A percentile compares a stretch with the other conserved stretches of the same genome.
Conservation (phyloP, 2,329 filamentous ascomycete species). For the Tolypocladium nubicola region DNA sequence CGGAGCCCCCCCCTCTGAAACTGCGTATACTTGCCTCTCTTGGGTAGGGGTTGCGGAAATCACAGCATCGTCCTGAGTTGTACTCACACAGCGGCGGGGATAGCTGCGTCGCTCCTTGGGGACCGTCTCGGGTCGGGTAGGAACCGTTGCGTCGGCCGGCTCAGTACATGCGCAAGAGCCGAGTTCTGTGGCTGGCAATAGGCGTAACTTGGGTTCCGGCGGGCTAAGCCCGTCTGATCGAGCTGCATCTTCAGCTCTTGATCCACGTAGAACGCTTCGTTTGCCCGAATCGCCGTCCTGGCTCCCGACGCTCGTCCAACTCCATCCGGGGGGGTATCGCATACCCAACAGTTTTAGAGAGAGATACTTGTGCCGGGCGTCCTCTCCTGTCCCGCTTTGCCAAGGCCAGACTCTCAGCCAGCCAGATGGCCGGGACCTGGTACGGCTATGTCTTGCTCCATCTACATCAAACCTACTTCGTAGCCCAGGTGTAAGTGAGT, state of each 20-base stretch:
- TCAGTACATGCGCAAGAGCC: neutral
- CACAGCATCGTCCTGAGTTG: neutral
- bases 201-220: neutral
- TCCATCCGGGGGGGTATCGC: neutral
- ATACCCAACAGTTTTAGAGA: neutral
- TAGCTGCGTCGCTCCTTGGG: neutral
- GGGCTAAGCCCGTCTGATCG: neutral
- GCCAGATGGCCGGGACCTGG: neutral
- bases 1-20: neutral
- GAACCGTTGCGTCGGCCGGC: neutral
- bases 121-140: neutral
- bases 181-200: neutral
- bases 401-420: neutral
- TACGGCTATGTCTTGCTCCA: neutral
- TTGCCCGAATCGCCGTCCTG: neutral
- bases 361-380: neutral
- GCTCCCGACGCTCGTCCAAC: neutral
- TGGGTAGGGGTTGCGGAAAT: neutral
- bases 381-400: neutral
- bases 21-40: neutral
- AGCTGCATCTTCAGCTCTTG: conserved; percentile 1
- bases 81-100: conserved; percentile 1
- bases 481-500: neutral
- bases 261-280: neutral
- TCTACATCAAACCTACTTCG: neutral